A percentile compares a stretch with the other conserved stretches of the same genome.
Conservation (phyloP, 345 rosid species). For the Citrus inodora region DNA sequence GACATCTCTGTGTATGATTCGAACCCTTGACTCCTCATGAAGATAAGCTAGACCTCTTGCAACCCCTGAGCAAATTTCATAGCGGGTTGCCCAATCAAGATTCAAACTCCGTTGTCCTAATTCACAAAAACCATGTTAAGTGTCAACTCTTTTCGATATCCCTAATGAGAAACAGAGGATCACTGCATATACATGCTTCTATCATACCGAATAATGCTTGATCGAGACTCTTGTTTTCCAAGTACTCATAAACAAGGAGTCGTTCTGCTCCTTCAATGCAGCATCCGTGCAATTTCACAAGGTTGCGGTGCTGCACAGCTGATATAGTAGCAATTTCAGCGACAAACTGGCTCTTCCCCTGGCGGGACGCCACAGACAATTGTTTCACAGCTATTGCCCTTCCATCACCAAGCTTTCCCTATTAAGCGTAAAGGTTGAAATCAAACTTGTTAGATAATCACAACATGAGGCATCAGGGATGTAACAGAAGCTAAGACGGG, state of each 20-base stretch:
- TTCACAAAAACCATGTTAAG: slow-evolving; percentile 5
- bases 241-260: slow-evolving; percentile 50
- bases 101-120: slow-evolving; percentile 34
- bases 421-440: neutral
- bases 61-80: slow-evolving; percentile 43
- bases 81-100: slow-evolving; percentile 42
- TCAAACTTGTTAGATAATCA: neutral
- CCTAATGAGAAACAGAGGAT: no score
- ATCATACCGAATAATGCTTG: slow-evolving; percentile 38
- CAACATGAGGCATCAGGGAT: no score
- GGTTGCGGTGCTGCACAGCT: slow-evolving; percentile 53
- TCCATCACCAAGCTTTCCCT: slow-evolving; percentile 13
- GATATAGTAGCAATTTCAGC: slow-evolving; percentile 21
- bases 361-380: slow-evolving; percentile 15
- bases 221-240: slow-evolving; percentile 56
- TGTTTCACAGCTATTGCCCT: slow-evolving; percentile 9
- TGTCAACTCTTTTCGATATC: neutral
- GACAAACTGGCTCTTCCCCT: slow-evolving; percentile 22
- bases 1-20: slow-evolving; percentile 59
- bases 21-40: slow-evolving; percentile 51
- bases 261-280: slow-evolving; percentile 41
- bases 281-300: slow-evolving; percentile 51
- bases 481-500: no score
- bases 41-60: slow-evolving; percentile 56
- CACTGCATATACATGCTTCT: neutral